Percentiles rank a stretch among this genome's conserved stretches.
Evolutionary conservation across 257 asterid species (phyloP).

Genomic region (Nemophila menziesii): DNA sequence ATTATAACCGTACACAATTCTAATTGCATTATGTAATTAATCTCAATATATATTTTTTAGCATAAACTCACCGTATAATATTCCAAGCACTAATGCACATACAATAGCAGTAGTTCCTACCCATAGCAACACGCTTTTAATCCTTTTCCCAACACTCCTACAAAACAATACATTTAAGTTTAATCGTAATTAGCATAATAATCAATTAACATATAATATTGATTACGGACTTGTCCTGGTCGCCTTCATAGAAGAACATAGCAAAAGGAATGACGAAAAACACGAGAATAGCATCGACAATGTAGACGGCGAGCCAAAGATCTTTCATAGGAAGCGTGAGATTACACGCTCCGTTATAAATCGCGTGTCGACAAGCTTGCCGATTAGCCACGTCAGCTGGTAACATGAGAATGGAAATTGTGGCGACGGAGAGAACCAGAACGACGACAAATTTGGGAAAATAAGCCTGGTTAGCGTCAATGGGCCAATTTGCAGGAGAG

Average conservation of each 20-base stretch:
- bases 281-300: slow-evolving; percentile 73
- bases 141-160: slow-evolving; percentile 83
- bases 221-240: slow-evolving; percentile 76
- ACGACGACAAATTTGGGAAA: slow-evolving; percentile 95
- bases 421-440: slow-evolving; percentile 85
- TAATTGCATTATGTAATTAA: too few species aligned
- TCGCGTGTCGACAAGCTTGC: slow-evolving; percentile 90
- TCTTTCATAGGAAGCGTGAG: slow-evolving; percentile 96
- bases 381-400: slow-evolving; percentile 97
- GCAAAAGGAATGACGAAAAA: slow-evolving; percentile 93
- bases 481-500: too few species aligned
- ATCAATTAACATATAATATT: too few species aligned
- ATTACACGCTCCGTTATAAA: slow-evolving; percentile 88
- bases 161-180: background rate
- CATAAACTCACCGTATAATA: slow-evolving; percentile 57
- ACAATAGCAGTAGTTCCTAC: slow-evolving; percentile 73
- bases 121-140: slow-evolving; percentile 81
- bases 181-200: background rate
- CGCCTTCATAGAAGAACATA: slow-evolving; percentile 97
- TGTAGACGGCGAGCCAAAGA: slow-evolving; percentile 84
- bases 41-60: background rate
- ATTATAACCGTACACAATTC: too few species aligned
- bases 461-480: slow-evolving; percentile 93
- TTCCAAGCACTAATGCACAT: slow-evolving; percentile 76
- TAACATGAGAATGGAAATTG: slow-evolving; percentile 88